These are phyloP conservation scores for Firmiana major DNA, from an alignment of 345 rosid genomes.

Conservation along the genomic window DNA sequence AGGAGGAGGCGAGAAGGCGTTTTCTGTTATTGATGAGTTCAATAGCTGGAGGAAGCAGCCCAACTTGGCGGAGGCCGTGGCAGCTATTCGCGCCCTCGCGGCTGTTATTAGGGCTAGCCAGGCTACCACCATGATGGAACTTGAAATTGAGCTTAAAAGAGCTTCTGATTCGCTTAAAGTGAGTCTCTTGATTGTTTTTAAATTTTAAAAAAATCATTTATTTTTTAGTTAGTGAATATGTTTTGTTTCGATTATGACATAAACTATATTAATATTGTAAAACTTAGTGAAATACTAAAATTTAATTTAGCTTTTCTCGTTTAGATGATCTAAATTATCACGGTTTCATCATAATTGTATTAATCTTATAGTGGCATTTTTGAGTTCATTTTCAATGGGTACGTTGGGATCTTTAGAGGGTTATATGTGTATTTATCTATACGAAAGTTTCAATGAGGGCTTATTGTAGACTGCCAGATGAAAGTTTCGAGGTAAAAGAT, in stretches of 20 bases:
- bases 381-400: neutral
- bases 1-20: conserved; percentile 33
- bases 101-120: conserved; percentile 72
- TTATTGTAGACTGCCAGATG: neutral
- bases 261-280: neutral
- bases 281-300: neutral
- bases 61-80: conserved; percentile 93
- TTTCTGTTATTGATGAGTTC: conserved; percentile 78
- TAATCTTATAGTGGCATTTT: neutral
- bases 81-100: conserved; percentile 85
- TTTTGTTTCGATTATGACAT: neutral
- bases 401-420: neutral
- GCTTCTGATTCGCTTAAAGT: conserved; percentile 92
- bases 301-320: neutral
- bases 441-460: neutral
- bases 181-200: conserved; percentile 11
- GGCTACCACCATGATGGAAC: conserved; percentile 99
- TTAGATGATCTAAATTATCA: too few relatives aligned
- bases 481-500: neutral
- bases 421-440: neutral
- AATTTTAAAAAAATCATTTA: conserved; percentile 14
- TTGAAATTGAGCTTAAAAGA: conserved; percentile 85
- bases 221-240: neutral
- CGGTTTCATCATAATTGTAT: too few relatives aligned
- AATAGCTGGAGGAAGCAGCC: conserved; percentile 88